Conservation (phyloP, 2,329 filamentous ascomycete genomes). For the Chaetomiaceae sp. region DNA sequence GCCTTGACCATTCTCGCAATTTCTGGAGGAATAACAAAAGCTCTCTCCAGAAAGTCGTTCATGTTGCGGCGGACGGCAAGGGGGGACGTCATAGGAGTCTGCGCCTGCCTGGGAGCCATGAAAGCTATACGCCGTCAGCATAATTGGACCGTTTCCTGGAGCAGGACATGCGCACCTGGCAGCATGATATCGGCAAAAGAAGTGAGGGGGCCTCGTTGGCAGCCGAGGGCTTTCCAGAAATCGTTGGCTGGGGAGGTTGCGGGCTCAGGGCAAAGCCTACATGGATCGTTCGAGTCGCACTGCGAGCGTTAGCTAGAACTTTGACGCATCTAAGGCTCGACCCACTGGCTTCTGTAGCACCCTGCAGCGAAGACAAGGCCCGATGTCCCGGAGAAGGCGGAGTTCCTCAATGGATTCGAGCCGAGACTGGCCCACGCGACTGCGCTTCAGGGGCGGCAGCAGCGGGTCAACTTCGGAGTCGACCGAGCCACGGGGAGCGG, state of each 20-base stretch:
- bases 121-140: constrained; percentile 36
- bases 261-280: constrained; percentile 42
- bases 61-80: constrained; percentile 45
- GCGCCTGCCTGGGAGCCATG: constrained; percentile 45
- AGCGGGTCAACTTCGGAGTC: constrained; percentile 49
- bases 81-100: constrained; percentile 49
- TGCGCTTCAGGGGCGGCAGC: constrained; percentile 52
- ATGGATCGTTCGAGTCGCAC: constrained; percentile 51
- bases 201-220: constrained; percentile 46
- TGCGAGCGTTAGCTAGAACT: constrained; percentile 29
- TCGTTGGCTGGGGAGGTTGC: constrained; percentile 37
- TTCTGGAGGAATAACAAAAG: constrained; percentile 40
- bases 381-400: constrained; percentile 43
- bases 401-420: constrained; percentile 56
- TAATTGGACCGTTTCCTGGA: background rate
- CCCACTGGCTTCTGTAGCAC: constrained; percentile 44
- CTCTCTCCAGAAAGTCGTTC: constrained; percentile 48
- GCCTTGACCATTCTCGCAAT: constrained; percentile 40
- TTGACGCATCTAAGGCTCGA: background rate
- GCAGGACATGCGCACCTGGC: constrained; percentile 39
- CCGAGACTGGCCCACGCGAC: constrained; percentile 48
- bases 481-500: constrained; percentile 36
- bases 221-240: constrained; percentile 48
- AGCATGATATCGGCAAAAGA: constrained; percentile 47
- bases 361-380: constrained; percentile 50